A percentile compares a stretch with the other conserved stretches of the same genome.
These are phyloP conservation scores for Scleroderma citrinum DNA, from an alignment of 768 basidiomycete genomes.

Conservation along the genomic window DNA sequence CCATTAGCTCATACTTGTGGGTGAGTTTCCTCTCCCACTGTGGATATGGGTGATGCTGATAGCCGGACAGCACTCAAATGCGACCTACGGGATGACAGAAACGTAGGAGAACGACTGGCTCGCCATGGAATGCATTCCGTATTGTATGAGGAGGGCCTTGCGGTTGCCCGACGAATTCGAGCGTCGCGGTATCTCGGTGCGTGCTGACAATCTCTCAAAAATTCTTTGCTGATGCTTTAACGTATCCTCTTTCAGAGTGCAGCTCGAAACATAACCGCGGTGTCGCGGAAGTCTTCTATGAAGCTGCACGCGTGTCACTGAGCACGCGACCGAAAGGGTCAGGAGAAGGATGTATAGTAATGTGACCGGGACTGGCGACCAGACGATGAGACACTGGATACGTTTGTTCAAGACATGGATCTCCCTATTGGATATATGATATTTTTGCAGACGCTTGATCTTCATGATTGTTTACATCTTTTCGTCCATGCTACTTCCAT, in stretches of 20 bases:
- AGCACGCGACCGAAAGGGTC: slow-evolving; percentile 67
- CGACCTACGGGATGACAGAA: slow-evolving; percentile 83
- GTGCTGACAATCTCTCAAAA: slow-evolving; percentile 16
- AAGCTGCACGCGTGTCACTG: slow-evolving; percentile 82
- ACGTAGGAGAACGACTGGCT: slow-evolving; percentile 64
- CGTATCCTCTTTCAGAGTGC: slow-evolving; percentile 57
- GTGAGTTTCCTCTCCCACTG: slow-evolving; percentile 39
- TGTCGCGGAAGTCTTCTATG: slow-evolving; percentile 88
- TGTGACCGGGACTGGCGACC: slow-evolving; percentile 35
- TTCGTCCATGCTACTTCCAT: too few species aligned
- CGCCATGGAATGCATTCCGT: slow-evolving; percentile 67
- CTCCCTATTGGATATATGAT: too few species aligned
- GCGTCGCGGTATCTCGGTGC: slow-evolving; percentile 88
- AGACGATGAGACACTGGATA: not conserved
- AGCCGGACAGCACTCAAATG: slow-evolving; percentile 76
- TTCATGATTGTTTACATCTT: too few species aligned
- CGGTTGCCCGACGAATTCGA: slow-evolving; percentile 85
- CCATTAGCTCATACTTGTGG: slow-evolving; percentile 76
- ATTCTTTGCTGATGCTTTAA: not conserved
- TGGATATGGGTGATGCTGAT: slow-evolving; percentile 8
- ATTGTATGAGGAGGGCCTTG: slow-evolving; percentile 88
- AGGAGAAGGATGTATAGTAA: slow-evolving; percentile 47
- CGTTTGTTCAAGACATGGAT: not conserved
- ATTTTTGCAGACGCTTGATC: too few species aligned
- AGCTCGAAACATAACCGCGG: slow-evolving; percentile 97